Base-by-base conservation (phyloP, 2,329 filamentous ascomycete species). In the Arthrobotrys iridis region DNA sequence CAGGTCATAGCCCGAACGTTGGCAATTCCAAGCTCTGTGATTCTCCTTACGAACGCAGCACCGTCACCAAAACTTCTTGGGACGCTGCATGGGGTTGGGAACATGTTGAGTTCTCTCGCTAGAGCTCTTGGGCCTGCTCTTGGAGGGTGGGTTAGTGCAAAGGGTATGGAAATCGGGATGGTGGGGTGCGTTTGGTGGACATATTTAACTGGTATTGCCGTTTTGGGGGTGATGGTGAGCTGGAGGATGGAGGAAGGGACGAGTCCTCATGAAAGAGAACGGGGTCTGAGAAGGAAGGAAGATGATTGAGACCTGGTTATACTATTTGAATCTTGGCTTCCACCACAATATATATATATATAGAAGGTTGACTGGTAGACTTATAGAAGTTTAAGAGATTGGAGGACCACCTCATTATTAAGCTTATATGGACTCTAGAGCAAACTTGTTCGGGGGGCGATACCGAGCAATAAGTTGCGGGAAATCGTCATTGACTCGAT, bases 1-100 rank as follows among this genome's bases (percentile, higher is more conserved):
- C 91, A 93, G 80, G 91, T 93, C 10, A 84, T 90, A 4, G 91
- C 89, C 0, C 85, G 91, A 24, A 94, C 91, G 0, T 91, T 93
- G 78, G 86, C 86, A 0, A 82, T 88, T 8, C 87, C 87, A 0
- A 86, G 86, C 2, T 87, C 85, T 78, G 87, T 87, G 22, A 88
- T 89, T 65, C 81, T 89, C 4, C 82, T 89, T 37, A 89, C 88
- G 78, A 88, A 89, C 78, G 86, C 86, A 77, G 86, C 85, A 35
- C 87, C 87, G 0, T 85, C 88, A 77, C 87, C 86, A 0, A 86
- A 84, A 46, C 86, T 88, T 0, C 81, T 89, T 4, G 87, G 87
- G 0, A 87, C 87, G 0, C 84, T 89, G 8, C 87, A 87, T 70
- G 86, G 86, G 2, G 80, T 87, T 0, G 86, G 85, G 0, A 85